phyloP scores from a whole-genome alignment of 257 asterid genomes.

The Scutellaria barbata region DNA sequence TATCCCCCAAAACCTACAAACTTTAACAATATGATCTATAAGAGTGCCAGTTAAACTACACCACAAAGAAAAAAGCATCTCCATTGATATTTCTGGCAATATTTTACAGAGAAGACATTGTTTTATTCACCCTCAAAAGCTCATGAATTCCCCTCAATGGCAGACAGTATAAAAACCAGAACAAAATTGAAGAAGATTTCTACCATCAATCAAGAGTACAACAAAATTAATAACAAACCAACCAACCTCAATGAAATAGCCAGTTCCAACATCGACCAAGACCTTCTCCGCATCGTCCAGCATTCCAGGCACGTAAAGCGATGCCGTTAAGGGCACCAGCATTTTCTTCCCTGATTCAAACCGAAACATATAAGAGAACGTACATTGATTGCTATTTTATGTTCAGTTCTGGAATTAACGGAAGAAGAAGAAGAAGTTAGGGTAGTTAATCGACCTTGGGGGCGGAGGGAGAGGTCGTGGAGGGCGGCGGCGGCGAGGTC shows the following conservation, averaged over 20 bases:
- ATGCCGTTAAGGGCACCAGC: constrained; percentile 90
- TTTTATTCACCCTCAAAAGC: background rate
- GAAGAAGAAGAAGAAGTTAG: background rate
- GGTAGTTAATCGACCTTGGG: constrained; percentile 51
- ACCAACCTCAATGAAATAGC: constrained; percentile 83
- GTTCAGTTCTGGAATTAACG: background rate
- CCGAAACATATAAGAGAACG: background rate
- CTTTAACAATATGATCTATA: no score
- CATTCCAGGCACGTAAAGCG: constrained; percentile 82
- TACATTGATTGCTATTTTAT: background rate
- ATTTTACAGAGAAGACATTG: no score
- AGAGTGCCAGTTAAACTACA: background rate
- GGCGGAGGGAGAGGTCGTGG: constrained; percentile 79
- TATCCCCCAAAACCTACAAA: no score
- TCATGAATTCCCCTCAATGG: background rate
- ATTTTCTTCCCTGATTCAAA: constrained; percentile 69
- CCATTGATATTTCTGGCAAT: no score
- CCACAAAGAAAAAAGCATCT: constrained; percentile 5
- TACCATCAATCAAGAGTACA: background rate
- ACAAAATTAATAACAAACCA: background rate
- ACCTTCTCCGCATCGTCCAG: constrained; percentile 90
- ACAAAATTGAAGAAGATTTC: background rate
- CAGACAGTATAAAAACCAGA: background rate
- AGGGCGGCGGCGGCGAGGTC: constrained; percentile 86
- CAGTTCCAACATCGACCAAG: constrained; percentile 92